Conservation (phyloP, 495 filamentous ascomycete species). For the Talaromyces trachyspermus region DNA sequence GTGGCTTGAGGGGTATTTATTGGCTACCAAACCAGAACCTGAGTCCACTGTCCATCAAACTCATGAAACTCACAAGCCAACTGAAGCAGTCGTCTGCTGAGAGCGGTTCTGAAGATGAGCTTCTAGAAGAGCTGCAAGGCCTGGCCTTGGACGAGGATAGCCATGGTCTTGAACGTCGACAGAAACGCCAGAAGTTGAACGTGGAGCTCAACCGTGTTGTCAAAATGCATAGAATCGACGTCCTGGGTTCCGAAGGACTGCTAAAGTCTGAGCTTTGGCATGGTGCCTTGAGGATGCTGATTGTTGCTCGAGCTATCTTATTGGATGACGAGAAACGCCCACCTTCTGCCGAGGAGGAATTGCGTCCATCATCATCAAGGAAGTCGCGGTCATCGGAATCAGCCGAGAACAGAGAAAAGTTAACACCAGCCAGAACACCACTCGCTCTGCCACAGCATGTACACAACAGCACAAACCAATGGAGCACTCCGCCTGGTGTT, state of each 20-base stretch:
- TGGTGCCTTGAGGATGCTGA: constrained; percentile 26
- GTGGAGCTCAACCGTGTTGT: constrained; percentile 13
- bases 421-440: too few relatives aligned
- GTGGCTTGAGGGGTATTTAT: constrained; percentile 25
- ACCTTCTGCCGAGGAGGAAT: constrained; percentile 1
- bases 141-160: neutral
- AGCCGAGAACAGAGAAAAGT: too few relatives aligned
- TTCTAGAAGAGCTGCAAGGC: neutral
- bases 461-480: too few relatives aligned
- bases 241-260: constrained; percentile 21
- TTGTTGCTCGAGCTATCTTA: constrained; percentile 22
- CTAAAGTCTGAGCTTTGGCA: constrained; percentile 26
- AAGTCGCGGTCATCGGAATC: neutral
- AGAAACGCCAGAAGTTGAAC: constrained; percentile 15
- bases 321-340: constrained; percentile 17
- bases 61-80: constrained; percentile 50
- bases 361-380: neutral
- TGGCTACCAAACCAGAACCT: constrained; percentile 28
- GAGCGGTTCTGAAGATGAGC: constrained; percentile 8
- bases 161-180: constrained; percentile 9
- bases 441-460: too few relatives aligned
- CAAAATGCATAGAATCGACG: constrained; percentile 20
- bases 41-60: constrained; percentile 22
- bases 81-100: constrained; percentile 11
- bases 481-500: neutral